Evolutionary conservation across 1,284 basidiomycete genomes (phyloP).

Genomic region (Ustilago xerochloae): DNA sequence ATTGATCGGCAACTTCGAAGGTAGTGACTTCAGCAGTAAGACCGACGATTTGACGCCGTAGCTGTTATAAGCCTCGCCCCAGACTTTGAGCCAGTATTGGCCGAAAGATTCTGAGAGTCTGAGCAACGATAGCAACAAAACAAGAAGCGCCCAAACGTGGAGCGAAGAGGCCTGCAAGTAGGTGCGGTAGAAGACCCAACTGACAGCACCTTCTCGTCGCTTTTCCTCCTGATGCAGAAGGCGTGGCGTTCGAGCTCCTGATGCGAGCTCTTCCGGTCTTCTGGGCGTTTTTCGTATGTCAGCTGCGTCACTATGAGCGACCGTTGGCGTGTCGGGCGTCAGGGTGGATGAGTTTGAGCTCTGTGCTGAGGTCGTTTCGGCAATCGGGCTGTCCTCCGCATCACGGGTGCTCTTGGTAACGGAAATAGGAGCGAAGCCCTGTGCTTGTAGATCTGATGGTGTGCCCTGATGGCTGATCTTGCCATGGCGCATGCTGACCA

Average conservation of each 20-base stretch:
- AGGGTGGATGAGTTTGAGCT: not conserved
- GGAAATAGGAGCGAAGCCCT: not conserved
- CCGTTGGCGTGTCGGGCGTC: not conserved
- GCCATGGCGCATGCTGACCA: conserved; percentile 56
- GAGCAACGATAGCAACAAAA: conserved; percentile 28
- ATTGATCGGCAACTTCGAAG: conserved; percentile 10
- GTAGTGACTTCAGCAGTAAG: not conserved
- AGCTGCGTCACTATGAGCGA: not conserved
- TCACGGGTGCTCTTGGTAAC: not conserved
- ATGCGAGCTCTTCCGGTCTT: conserved; percentile 8
- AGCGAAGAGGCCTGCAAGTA: conserved; percentile 46
- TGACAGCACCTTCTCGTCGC: conserved; percentile 45
- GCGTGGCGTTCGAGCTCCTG: conserved; percentile 35
- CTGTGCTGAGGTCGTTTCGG: not conserved
- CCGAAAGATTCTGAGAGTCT: conserved; percentile 45
- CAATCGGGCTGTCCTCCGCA: not conserved
- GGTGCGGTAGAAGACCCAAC: conserved; percentile 48
- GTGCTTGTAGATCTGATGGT: conserved; percentile 15
- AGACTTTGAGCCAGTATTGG: conserved; percentile 60
- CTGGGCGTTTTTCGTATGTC: not conserved
- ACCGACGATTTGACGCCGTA: not conserved
- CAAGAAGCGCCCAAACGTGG: conserved; percentile 29
- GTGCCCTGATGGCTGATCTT: conserved; percentile 29
- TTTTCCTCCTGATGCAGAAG: conserved; percentile 56
- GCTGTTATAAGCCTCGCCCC: conserved; percentile 53